Base-by-base conservation (phyloP, 129 eudicot species). In the Tagetes patula region DNA sequence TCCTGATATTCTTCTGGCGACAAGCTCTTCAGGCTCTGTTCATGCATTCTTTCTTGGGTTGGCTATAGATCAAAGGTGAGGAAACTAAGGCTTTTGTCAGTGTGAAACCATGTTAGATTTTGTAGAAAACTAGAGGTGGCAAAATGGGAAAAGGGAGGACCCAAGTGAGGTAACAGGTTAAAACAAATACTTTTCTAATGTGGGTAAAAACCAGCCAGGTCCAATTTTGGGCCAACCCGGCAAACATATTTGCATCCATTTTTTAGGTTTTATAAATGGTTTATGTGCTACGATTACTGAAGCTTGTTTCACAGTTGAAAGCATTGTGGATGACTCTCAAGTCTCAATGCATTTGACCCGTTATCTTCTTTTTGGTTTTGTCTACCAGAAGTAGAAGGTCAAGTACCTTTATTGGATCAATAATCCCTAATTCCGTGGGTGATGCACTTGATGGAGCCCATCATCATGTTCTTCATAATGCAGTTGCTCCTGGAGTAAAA, bases 21-120 rank as follows among this genome's bases (percentile, higher is more conserved):
- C 96, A 55, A 93, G 98, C 83, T 93, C 96, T 41, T 86, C 98
- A 7, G 98, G 98, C 63, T 85, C 98, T 56, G 82, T 87, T 63
- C 98, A 90, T 75, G 80, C 82, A 41, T 93, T 93, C 75, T 75
- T 73, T 74, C 92, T 93, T 67, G 88, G 87, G 27, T 49, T 65
- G 38, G 87, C 89, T 37, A 71, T 81, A 33, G 85, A 80, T 80
- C 88, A 93, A 79, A 89, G 98, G 98, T 90, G 60, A 83, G 76
- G 46, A 71, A 42, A 49, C 36, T 34, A 68, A 30, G 4, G 41
- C 45, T 76, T 59, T 69, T 62, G 52, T 59, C 32, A 42, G 68
- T 45, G 13, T 67, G 49, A 38, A 20, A 8, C 14, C 8, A 13
- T 36, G 14, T 5, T 7, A 36, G 13, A 12, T 6, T 5, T 37